Conservation (phyloP, 2,329 filamentous ascomycete species). For the Epichloe sibirici region DNA sequence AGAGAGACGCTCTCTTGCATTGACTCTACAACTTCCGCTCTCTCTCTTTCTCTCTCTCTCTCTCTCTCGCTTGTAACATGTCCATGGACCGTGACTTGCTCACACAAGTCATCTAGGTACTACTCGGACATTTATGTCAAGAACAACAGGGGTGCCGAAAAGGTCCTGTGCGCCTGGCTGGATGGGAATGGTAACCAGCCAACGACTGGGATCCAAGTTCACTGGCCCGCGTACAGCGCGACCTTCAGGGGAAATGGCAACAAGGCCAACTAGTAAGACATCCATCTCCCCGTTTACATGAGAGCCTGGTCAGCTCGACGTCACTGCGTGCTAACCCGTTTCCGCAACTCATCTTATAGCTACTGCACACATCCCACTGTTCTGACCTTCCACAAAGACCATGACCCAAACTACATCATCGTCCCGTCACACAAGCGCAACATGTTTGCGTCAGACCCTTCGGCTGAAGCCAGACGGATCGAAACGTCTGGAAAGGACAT, state of each 20-base stretch:
- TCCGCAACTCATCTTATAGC: neutral
- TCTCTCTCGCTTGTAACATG: neutral
- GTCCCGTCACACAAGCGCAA: neutral
- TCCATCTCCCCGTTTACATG: neutral
- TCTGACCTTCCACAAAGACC: neutral
- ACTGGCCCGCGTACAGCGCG: neutral
- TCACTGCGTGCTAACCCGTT: neutral
- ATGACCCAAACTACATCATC: neutral
- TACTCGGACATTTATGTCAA: neutral
- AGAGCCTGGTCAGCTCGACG: no score
- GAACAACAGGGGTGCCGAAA: neutral
- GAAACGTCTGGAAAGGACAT: neutral
- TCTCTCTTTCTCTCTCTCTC: no score
- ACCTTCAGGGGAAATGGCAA: neutral
- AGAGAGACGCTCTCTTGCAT: neutral
- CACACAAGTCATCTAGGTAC: neutral
- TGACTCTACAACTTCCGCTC: no score
- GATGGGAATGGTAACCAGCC: neutral
- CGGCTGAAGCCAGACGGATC: no score
- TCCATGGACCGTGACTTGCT: neutral
- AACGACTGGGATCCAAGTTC: neutral
- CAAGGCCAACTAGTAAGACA: neutral
- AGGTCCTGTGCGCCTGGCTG: neutral
- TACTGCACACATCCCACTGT: neutral
- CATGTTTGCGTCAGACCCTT: neutral